Conservation (phyloP, 805 yeast species). For the Ogataea trehalophila region DNA sequence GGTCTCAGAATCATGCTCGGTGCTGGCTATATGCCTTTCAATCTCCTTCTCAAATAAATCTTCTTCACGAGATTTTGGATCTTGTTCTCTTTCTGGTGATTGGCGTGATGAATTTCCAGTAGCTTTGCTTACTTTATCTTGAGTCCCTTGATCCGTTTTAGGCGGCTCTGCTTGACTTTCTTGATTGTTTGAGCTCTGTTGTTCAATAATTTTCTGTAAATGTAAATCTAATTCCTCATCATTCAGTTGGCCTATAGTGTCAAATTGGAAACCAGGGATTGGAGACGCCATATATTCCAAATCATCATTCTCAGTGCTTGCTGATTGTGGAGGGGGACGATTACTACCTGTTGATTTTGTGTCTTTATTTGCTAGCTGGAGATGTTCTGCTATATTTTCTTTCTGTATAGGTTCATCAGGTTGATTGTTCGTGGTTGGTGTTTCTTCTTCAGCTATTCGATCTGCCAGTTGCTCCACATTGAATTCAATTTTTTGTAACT, state of each 20-base stretch:
- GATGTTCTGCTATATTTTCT: not conserved
- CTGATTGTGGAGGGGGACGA: not conserved
- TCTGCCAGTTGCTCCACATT: too few species aligned
- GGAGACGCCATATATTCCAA: constrained; percentile 23
- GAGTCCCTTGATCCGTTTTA: not conserved
- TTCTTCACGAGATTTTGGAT: not conserved
- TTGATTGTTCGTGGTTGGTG: too few species aligned
- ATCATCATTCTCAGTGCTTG: constrained; percentile 2
- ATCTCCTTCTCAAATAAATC: constrained; percentile 3
- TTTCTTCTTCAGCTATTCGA: too few species aligned
- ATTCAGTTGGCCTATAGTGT: constrained; percentile 19
- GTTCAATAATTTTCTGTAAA: constrained; percentile 23
- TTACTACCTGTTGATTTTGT: constrained; percentile 1
- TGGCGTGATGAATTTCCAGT: not conserved
- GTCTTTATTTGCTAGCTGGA: not conserved
- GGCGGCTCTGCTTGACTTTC: not conserved
- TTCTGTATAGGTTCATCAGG: too few species aligned
- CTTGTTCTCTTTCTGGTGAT: not conserved
- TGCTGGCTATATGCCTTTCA: not conserved
- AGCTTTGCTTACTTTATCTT: not conserved
- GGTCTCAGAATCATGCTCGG: not conserved
- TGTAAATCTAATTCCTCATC: constrained; percentile 28
- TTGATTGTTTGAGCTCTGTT: not conserved
- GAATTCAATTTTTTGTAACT: too few species aligned
- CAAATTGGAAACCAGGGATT: constrained; percentile 22